Evolutionary conservation across 331 rosid genomes (phyloP).

Genomic region (Malus hybrid): DNA sequence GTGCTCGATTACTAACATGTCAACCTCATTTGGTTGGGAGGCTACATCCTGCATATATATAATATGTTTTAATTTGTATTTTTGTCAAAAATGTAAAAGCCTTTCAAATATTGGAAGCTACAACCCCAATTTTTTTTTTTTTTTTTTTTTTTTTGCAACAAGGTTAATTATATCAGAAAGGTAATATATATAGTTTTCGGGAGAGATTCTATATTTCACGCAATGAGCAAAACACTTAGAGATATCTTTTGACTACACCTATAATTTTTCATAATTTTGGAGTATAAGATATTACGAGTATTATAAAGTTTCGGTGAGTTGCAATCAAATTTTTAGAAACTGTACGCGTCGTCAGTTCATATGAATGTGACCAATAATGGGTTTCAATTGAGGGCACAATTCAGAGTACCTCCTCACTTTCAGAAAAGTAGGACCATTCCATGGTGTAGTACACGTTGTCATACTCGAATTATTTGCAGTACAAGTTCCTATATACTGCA

Average conservation of each 20-base stretch:
- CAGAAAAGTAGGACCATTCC: not conserved
- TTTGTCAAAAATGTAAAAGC: not conserved
- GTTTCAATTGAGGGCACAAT: not conserved
- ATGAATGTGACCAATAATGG: not conserved
- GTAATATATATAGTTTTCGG: not conserved
- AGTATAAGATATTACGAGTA: not conserved
- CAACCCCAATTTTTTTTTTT: not conserved
- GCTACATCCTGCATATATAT: not conserved
- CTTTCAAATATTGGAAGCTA: not conserved
- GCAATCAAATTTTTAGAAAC: not conserved
- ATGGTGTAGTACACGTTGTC: not conserved
- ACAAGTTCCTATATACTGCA: not conserved
- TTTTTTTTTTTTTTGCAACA: too few relatives aligned
- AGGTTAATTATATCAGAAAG: not conserved
- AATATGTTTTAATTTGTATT: not conserved
- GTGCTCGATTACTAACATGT: not conserved
- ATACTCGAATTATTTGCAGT: slow-evolving; percentile 3
- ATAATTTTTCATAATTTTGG: too few relatives aligned
- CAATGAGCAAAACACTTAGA: not conserved
- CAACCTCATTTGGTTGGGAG: not conserved
- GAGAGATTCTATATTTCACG: not conserved
- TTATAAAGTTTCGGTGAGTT: not conserved
- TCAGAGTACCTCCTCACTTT: not conserved
- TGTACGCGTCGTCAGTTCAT: not conserved
- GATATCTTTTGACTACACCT: not conserved